These are phyloP conservation scores for Neurospora hispaniola DNA, from an alignment of 495 filamentous ascomycete genomes.

Conservation along the genomic window DNA sequence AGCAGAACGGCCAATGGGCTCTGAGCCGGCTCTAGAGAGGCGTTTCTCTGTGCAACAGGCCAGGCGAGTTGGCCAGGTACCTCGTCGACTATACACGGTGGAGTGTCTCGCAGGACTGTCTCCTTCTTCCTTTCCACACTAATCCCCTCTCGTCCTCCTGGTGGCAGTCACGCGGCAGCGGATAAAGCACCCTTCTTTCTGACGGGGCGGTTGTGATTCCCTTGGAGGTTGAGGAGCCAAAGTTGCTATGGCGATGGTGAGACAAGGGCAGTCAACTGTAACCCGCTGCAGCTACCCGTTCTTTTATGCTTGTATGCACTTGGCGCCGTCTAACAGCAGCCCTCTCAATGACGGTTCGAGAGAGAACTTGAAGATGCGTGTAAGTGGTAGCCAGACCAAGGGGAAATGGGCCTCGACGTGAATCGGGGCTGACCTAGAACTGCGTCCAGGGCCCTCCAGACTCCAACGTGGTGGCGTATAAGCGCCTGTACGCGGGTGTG, in stretches of 20 bases:
- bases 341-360: background rate
- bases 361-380: background rate
- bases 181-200: constrained; percentile 29
- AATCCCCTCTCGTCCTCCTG: background rate
- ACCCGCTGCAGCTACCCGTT: constrained; percentile 26
- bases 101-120: constrained; percentile 19
- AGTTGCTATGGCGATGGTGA: constrained; percentile 12
- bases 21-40: constrained; percentile 32
- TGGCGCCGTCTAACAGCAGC: constrained; percentile 17
- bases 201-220: background rate
- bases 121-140: constrained; percentile 3
- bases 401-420: background rate
- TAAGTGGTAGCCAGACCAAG: constrained; percentile 1
- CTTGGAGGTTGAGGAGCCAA: background rate
- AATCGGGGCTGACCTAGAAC: background rate
- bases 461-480: background rate
- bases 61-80: constrained; percentile 24
- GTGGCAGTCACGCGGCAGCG: constrained; percentile 33
- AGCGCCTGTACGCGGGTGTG: background rate
- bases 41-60: constrained; percentile 32
- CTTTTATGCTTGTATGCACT: constrained; percentile 19
- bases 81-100: constrained; percentile 19
- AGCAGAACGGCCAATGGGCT: constrained; percentile 30
- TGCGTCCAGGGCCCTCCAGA: background rate
- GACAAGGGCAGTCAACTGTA: constrained; percentile 23